Conservation (phyloP, 129 eudicot species). For the Arctium lappa region DNA sequence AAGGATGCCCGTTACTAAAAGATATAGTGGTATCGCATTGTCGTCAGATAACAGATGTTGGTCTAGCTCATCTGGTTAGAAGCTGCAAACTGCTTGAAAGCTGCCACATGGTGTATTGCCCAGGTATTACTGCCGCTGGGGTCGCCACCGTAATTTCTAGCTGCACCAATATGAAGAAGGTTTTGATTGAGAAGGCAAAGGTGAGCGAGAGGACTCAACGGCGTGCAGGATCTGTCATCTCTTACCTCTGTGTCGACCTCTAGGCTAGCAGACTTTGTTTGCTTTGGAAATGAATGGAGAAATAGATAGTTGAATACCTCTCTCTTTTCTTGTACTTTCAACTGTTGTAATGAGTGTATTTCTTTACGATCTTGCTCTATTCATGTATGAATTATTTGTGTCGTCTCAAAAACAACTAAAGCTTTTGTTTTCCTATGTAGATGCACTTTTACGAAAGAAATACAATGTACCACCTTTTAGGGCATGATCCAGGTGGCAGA, state of each 20-base stretch:
- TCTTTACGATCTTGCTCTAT: not conserved
- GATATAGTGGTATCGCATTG: slow-evolving; percentile 86
- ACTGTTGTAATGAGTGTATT: not conserved
- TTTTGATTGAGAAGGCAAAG: slow-evolving; percentile 75
- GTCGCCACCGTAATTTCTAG: slow-evolving; percentile 74
- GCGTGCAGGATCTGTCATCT: slow-evolving; percentile 81
- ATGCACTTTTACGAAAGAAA: not conserved
- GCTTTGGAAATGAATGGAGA: not conserved
- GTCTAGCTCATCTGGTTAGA: slow-evolving; percentile 52
- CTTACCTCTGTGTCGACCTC: slow-evolving; percentile 81
- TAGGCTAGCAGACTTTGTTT: slow-evolving; percentile 20
- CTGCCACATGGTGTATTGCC: slow-evolving; percentile 92
- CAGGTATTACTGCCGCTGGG: slow-evolving; percentile 69
- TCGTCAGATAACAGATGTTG: slow-evolving; percentile 77
- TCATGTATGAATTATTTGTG: not conserved
- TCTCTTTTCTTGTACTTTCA: not conserved
- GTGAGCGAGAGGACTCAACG: slow-evolving; percentile 78
- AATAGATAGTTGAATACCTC: not conserved
- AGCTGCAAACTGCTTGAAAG: slow-evolving; percentile 60
- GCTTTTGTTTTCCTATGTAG: not conserved
- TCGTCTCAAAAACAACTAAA: not conserved
- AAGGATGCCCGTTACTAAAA: slow-evolving; percentile 72
- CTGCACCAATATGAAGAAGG: slow-evolving; percentile 74
- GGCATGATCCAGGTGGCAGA: not conserved
- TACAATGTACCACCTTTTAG: not conserved